Evolutionary conservation across 805 yeast genomes (phyloP).

Genomic region (Ogataea thermomethanolica): DNA sequence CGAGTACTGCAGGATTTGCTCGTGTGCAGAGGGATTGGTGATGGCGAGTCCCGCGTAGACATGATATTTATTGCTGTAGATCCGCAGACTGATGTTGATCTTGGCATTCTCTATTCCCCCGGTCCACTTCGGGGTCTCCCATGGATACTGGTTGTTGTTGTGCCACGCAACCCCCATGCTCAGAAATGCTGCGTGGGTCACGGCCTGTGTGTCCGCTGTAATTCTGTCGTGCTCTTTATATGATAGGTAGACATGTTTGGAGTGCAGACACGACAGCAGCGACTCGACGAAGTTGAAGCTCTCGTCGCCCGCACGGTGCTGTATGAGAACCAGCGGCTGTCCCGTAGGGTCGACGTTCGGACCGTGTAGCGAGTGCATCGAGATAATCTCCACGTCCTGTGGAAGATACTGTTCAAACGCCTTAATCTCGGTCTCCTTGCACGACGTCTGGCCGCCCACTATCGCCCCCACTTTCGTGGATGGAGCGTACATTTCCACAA

Average conservation of each 20-base stretch:
- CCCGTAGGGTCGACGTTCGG: constrained; percentile 86
- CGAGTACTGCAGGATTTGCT: constrained; percentile 86
- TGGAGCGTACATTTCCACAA: constrained; percentile 77
- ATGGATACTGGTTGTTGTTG: constrained; percentile 77
- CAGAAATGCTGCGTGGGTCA: constrained; percentile 94
- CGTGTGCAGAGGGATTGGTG: constrained; percentile 91
- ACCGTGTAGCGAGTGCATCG: constrained; percentile 92
- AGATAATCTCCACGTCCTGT: constrained; percentile 72
- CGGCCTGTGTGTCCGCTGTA: constrained; percentile 98
- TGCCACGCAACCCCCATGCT: constrained; percentile 98
- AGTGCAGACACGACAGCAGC: constrained; percentile 67
- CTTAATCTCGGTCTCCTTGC: constrained; percentile 83
- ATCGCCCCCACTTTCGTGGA: constrained; percentile 83
- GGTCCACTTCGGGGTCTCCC: constrained; percentile 81
- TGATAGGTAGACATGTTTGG: constrained; percentile 70
- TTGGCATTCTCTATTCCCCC: constrained; percentile 97
- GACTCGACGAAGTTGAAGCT: constrained; percentile 58
- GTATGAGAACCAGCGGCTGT: constrained; percentile 86
- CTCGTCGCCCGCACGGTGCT: constrained; percentile 60
- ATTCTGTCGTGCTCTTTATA: constrained; percentile 92
- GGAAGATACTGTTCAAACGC: constrained; percentile 83
- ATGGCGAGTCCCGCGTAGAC: constrained; percentile 97
- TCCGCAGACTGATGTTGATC: constrained; percentile 86
- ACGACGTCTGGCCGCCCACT: constrained; percentile 98
- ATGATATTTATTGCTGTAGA: constrained; percentile 94